Conservation (phyloP, 2,329 filamentous ascomycete genomes). For the Immersiporthe knoxdaviesiana region DNA sequence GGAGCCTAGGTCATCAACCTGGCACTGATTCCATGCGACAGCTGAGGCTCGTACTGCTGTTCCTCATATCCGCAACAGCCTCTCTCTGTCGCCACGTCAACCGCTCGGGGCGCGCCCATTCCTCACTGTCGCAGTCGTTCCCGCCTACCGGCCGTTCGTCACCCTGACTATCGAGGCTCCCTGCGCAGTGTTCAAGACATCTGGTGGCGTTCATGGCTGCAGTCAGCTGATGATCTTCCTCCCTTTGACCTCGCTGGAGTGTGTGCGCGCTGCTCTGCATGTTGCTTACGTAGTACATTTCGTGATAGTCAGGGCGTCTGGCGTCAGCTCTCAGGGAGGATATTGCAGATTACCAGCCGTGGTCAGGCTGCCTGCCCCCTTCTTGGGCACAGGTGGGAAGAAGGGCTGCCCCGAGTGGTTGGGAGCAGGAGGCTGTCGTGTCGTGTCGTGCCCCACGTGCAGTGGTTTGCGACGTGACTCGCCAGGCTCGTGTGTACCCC, state of each 20-base stretch:
- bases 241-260: neutral
- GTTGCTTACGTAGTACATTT: too few relatives aligned
- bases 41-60: neutral
- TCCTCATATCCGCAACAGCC: neutral
- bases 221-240: neutral
- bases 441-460: neutral
- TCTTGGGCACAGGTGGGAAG: neutral
- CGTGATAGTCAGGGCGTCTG: neutral
- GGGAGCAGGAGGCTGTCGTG: neutral
- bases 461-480: neutral
- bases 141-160: neutral
- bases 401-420: neutral
- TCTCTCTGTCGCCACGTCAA: neutral
- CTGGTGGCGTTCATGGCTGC: neutral
- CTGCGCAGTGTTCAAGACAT: constrained; percentile 1
- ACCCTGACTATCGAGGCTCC: neutral
- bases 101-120: neutral
- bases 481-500: neutral
- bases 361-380: neutral
- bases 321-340: neutral
- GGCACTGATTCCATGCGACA: neutral
- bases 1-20: neutral
- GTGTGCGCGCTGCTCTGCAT: neutral
- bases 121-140: neutral
- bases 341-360: neutral